Percentiles rank a stretch among this genome's conserved stretches.
phyloP scores from a whole-genome alignment of 306 rosid species.

The Alnus glutinosa region DNA sequence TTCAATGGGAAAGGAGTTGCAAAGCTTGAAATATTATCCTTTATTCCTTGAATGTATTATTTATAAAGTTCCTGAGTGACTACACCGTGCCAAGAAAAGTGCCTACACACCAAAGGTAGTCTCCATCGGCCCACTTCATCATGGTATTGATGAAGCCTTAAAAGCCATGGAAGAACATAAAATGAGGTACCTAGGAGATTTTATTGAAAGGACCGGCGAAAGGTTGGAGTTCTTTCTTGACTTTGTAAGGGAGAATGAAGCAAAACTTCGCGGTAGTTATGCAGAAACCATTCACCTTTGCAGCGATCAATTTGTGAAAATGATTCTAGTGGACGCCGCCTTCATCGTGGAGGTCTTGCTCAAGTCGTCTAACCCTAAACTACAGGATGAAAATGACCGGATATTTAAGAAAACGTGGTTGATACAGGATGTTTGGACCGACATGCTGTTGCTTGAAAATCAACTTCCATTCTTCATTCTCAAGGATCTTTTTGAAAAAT shows the following conservation, averaged over 20 bases:
- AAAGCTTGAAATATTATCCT: not conserved
- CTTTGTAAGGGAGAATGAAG: slow-evolving; percentile 13
- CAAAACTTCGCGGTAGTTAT: slow-evolving; percentile 12
- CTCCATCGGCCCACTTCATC: slow-evolving; percentile 37
- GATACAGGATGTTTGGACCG: slow-evolving; percentile 34
- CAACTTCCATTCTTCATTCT: slow-evolving; percentile 51
- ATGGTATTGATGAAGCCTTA: slow-evolving; percentile 22
- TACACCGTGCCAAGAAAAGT: not conserved
- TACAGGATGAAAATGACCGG: slow-evolving; percentile 18
- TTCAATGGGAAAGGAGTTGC: slow-evolving; percentile 1
- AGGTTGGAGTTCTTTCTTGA: slow-evolving; percentile 10
- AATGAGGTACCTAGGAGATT: slow-evolving; percentile 29
- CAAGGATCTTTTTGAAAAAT: slow-evolving; percentile 17
- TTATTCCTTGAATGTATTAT: slow-evolving; percentile 22
- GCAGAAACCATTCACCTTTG: slow-evolving; percentile 21
- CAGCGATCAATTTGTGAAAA: slow-evolving; percentile 16
- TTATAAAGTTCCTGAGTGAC: slow-evolving; percentile 29
- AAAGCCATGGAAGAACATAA: slow-evolving; percentile 36
- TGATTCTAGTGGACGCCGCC: slow-evolving; percentile 28
- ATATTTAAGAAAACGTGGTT: slow-evolving; percentile 37
- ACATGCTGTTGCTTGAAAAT: slow-evolving; percentile 48
- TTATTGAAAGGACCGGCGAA: slow-evolving; percentile 9
- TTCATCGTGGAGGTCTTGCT: slow-evolving; percentile 40
- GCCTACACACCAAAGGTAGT: slow-evolving; percentile 36
- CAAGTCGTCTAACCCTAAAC: not conserved